Evolutionary conservation across 2,329 filamentous ascomycete species (phyloP), one percentile per base, ranked within the genome.

Genomic region (Ceratocystis lukuohia): DNA sequence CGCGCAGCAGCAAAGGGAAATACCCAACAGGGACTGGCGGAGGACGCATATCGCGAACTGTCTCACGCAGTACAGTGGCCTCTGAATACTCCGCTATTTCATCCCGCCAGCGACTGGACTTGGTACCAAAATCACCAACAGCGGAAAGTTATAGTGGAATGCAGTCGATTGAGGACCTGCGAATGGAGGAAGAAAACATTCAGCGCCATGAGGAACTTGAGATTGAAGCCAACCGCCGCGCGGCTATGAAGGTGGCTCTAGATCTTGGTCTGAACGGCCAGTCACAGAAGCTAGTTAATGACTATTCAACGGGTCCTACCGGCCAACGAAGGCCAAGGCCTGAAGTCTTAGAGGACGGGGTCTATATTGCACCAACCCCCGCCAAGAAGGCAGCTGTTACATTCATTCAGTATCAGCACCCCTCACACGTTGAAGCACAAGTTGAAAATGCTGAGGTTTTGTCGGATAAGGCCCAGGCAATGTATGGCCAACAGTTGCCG

Each of bases 1-100:
- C 82, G 25, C 76, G 77, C 68, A 83, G 80, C 69, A 85, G 81
- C 70, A 85, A 85, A 69, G 83, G 83, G 0, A 86, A 86, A 72
- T 76, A 79, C 56, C 79, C 77, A 33, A 77, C 74, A 8, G 71
- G 71, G 64, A 28, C 44, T 5, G 53, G 53, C 25, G 71, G 76
- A 69, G 66, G 71, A 66, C 20, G 69, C 61, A 71, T 78, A 41
- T 80, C 81, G 6, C 78, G 83, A 66, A 84, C 81, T 8, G 76
- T 81, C 0, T 86, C 84, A n/a, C 77, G 81, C 66, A 82, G 80
- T n/a, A 84, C 82, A 1, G 74, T 84, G n/a, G 76, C 76, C 6
- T 83, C 81, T 2, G 72, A 69, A 12, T 71, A 74, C 33, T 76
- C 78, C 22, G 71, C 71, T 45, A 67, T 71, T 3, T 71, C 69